Evolutionary conservation across 2,329 filamentous ascomycete genomes (phyloP).

Genomic region (Fusarium sp.): DNA sequence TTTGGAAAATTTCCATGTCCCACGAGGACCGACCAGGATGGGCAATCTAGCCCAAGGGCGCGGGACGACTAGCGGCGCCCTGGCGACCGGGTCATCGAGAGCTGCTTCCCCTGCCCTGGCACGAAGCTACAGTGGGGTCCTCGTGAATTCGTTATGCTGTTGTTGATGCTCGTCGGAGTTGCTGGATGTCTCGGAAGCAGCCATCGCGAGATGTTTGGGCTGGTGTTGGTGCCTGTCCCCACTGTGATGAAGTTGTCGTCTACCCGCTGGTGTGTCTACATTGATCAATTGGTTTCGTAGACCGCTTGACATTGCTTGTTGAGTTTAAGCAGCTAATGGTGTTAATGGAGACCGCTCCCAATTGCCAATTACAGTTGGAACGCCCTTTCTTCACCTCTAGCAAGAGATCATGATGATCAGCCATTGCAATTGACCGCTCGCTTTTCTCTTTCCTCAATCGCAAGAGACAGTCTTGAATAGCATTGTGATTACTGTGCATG

Average conservation of each 20-base stretch:
- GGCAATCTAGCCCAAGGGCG: background rate
- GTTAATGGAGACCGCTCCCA: background rate
- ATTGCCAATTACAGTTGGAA: background rate
- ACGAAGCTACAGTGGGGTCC: background rate
- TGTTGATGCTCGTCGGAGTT: background rate
- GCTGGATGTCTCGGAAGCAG: background rate
- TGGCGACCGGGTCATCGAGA: background rate
- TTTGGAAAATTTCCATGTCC: slow-evolving; percentile 18
- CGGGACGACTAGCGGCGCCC: slow-evolving; percentile 8
- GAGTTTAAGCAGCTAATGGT: background rate
- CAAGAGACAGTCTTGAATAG: background rate
- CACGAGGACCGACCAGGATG: slow-evolving; percentile 19
- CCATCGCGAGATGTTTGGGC: slow-evolving; percentile 12
- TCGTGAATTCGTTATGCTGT: background rate
- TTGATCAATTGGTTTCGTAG: background rate
- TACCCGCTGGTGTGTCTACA: background rate
- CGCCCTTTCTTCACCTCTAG: background rate
- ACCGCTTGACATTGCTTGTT: background rate
- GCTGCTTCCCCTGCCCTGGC: background rate
- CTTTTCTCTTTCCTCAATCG: slow-evolving; percentile 23
- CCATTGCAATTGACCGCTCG: background rate
- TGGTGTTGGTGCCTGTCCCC: slow-evolving; percentile 11
- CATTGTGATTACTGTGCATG: slow-evolving; percentile 2
- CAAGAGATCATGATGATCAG: slow-evolving; percentile 19
- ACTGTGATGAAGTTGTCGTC: slow-evolving; percentile 1